Evolutionary conservation across 345 rosid genomes (phyloP), one percentile per base, ranked within the genome.

Genomic region (Mallotus nudiflorus): DNA sequence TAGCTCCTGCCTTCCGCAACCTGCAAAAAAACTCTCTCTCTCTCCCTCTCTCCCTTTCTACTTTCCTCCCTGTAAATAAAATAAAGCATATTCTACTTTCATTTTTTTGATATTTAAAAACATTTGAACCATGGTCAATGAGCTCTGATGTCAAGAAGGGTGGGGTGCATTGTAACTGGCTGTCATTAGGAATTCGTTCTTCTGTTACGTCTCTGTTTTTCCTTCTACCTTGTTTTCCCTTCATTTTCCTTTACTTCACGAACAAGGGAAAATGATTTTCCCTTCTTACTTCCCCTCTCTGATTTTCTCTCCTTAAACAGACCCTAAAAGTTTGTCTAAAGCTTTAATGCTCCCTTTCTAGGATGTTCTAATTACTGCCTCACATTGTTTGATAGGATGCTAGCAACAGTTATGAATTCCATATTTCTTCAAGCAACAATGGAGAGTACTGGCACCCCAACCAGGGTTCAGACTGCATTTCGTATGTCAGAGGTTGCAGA

Each of bases 391-490:
- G 58, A 63, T 75, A 94, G 97, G 73, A 94, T 90, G 97, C 71
- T 94, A 51, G 98, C 98, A n/a, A 91, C 97, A 50, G 97, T 91
- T 44, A 91, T 94, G 98, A 94, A 94, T 79, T 95, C 97, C 31
- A 87, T 91, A 67, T 94, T 85, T 82, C 97, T 94, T 70, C 93
- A 91, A 83, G 96, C 98, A 40, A 94, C 97, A 14, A 91, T 94
- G 97, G 97, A 94, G 83, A 94, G 97, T 56, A 83, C 91, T 1
- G 98, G 98, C 73, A 91, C 91, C 62, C 95, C 98, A 50, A 91
- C 96, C 3, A 91, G 95, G 72, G 96, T 94, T 46, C 95, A 89
- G 87, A 94, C 95, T 19, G 96, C 99, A 68, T 95, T 91, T 78
- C 90, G 93, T 55, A 90, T 95, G 97, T 90, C 96, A 1, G 97